Base-by-base conservation (phyloP, 2,329 filamentous ascomycete species). In the Ophiostoma novo-ulmi region DNA sequence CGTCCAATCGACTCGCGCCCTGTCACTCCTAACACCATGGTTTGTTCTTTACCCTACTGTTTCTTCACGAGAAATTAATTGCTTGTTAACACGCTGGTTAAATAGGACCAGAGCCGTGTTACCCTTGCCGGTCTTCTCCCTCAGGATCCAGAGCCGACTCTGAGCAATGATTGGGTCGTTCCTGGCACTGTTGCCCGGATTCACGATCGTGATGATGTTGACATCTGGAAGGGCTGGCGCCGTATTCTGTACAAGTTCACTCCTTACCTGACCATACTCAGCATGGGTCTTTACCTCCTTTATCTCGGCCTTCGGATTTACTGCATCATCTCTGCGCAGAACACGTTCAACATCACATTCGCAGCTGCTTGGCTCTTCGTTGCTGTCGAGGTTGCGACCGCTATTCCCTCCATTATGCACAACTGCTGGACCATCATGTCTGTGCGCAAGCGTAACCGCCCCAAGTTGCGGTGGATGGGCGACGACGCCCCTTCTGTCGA, bases 401-500 rank as follows among this genome's bases (percentile, higher is more conserved):
- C 70, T 61, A 72, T 75, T 26, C 74, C 74, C 11, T 69, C 73
- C 14, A 71, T 75, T 41, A 31, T 74, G 67, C 73, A 75, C 72
- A 74, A 74, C 69, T 41, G 69, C 68, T 75, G 74, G 74, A 74
- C 73, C 7, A 70, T 75, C 64, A 73, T 74, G 72, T 68, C 74
- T 17, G 55, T 75, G 39, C 71, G 67, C 68, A 74, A 74, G 73
- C 69, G 72, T 22, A 55, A 69, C 3, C 80, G 85, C 35, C 84
- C 85, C 1, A 84, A 85, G 80, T 77, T 88, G 74, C 78, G 85
- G 36, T 76, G 87, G n/a, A 77, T 77, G 1, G 83, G 83, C 17
- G 78, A 81, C 13, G 78, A 83, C 2, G 81, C 83, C 3, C 84
- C 87, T 0, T 84, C 84, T 1, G 84, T 88, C 3, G 86, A 88